Evolutionary conservation across 1,284 basidiomycete genomes (phyloP).

Genomic region (Fomitopsis palustris): DNA sequence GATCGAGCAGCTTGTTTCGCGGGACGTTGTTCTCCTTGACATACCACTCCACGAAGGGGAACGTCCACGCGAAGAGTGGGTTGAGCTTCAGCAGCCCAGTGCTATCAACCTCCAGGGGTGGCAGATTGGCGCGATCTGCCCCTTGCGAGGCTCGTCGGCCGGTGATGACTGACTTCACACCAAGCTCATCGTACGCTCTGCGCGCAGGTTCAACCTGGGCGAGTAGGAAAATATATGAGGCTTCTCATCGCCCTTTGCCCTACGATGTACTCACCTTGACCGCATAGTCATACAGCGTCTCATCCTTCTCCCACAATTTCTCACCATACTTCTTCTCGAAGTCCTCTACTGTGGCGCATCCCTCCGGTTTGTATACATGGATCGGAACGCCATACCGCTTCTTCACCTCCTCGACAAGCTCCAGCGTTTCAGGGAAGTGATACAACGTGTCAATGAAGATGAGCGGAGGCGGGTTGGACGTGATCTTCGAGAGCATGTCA

Average conservation of each 20-base stretch:
- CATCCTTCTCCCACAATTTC: slow-evolving; percentile 86
- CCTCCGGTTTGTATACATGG: slow-evolving; percentile 79
- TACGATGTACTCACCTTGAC: slow-evolving; percentile 68
- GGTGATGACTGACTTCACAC: slow-evolving; percentile 89
- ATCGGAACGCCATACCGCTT: slow-evolving; percentile 73
- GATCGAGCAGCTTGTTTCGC: slow-evolving; percentile 83
- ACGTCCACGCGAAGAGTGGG: slow-evolving; percentile 90
- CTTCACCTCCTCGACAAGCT: slow-evolving; percentile 80
- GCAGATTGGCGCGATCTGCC: slow-evolving; percentile 77
- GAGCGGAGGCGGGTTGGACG: slow-evolving; percentile 58
- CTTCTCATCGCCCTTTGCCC: background rate
- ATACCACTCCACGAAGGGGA: slow-evolving; percentile 84
- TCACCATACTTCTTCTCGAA: slow-evolving; percentile 86
- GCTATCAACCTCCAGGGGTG: slow-evolving; percentile 88
- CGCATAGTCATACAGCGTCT: slow-evolving; percentile 86
- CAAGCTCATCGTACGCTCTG: slow-evolving; percentile 80
- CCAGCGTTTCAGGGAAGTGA: slow-evolving; percentile 93
- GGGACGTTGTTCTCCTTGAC: slow-evolving; percentile 84
- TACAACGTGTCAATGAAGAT: slow-evolving; percentile 97
- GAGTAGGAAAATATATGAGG: background rate
- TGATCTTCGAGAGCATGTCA: slow-evolving; percentile 88
- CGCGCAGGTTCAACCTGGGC: slow-evolving; percentile 89
- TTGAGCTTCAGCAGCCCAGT: slow-evolving; percentile 95
- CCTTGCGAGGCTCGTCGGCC: slow-evolving; percentile 93
- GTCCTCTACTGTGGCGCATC: slow-evolving; percentile 63